These are phyloP conservation scores for Gentiana dahurica DNA, from an alignment of 257 asterid genomes.

Conservation along the genomic window DNA sequence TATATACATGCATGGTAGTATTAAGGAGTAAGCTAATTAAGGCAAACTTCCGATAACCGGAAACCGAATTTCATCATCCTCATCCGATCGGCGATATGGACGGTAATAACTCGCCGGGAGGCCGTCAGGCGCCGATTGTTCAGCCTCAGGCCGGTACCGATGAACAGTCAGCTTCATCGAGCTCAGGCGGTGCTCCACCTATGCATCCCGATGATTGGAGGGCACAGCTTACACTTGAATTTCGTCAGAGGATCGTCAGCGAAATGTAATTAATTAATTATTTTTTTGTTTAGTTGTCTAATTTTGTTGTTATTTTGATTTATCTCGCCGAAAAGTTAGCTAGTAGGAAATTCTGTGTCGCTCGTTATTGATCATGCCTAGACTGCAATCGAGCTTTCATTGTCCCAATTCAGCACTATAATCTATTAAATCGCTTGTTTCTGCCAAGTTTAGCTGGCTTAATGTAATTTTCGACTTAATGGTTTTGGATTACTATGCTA, in stretches of 20 bases:
- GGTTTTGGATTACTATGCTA: no score
- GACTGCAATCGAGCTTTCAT: no score
- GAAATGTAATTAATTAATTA: constrained; percentile 30
- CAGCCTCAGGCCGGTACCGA: constrained; percentile 36
- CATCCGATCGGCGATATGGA: constrained; percentile 28
- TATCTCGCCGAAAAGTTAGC: background rate
- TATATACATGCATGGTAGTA: no score
- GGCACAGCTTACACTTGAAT: constrained; percentile 48
- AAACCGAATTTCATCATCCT: no score
- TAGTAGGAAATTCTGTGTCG: no score
- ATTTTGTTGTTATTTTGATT: background rate
- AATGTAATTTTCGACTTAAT: background rate
- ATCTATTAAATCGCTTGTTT: no score
- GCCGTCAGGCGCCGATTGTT: constrained; percentile 41
- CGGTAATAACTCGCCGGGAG: constrained; percentile 46
- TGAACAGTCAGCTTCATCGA: constrained; percentile 31
- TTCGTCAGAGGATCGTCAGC: constrained; percentile 65
- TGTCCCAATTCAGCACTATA: background rate
- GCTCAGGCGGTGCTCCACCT: constrained; percentile 14
- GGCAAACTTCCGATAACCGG: no score
- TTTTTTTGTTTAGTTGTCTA: background rate
- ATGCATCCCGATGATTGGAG: constrained; percentile 48
- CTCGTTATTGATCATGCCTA: no score
- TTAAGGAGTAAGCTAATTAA: no score
- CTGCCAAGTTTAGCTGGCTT: background rate